These are phyloP conservation scores for Turnera subulata DNA, from an alignment of 345 rosid genomes.

Conservation along the genomic window DNA sequence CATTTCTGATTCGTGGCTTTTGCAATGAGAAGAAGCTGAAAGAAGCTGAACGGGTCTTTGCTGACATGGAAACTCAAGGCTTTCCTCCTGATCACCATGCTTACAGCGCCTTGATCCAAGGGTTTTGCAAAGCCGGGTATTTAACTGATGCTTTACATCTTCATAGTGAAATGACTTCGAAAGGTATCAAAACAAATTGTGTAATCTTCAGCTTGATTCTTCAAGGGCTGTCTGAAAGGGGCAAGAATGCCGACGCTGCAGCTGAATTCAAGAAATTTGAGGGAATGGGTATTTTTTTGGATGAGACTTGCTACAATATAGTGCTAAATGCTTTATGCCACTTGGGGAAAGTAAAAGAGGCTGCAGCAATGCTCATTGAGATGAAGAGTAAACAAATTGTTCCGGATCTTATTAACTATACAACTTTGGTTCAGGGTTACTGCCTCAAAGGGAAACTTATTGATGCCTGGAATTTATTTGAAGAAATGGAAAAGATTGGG, in stretches of 20 bases:
- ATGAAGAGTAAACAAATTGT: slow-evolving; percentile 47
- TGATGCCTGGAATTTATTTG: slow-evolving; percentile 46
- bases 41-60: slow-evolving; percentile 46
- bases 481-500: slow-evolving; percentile 49
- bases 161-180: slow-evolving; percentile 38
- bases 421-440: slow-evolving; percentile 62
- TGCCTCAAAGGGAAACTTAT: slow-evolving; percentile 41
- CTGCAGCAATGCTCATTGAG: slow-evolving; percentile 40
- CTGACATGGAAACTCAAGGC: slow-evolving; percentile 44
- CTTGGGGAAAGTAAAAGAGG: slow-evolving; percentile 56
- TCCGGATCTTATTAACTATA: slow-evolving; percentile 62
- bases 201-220: slow-evolving; percentile 51
- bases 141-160: slow-evolving; percentile 42
- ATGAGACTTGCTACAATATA: slow-evolving; percentile 51
- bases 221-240: slow-evolving; percentile 46
- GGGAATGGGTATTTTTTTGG: slow-evolving; percentile 42
- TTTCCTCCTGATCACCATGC: slow-evolving; percentile 39
- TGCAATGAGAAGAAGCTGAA: slow-evolving; percentile 54
- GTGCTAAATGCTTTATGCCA: slow-evolving; percentile 55
- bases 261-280: slow-evolving; percentile 36
- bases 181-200: slow-evolving; percentile 55
- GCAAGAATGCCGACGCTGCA: slow-evolving; percentile 32
- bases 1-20: slow-evolving; percentile 49
- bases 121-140: slow-evolving; percentile 42
- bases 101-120: slow-evolving; percentile 41